A percentile compares a stretch with the other conserved stretches of the same genome.
Evolutionary conservation across 2,329 filamentous ascomycete species (phyloP).

Genomic region (Aspergillus melleus): DNA sequence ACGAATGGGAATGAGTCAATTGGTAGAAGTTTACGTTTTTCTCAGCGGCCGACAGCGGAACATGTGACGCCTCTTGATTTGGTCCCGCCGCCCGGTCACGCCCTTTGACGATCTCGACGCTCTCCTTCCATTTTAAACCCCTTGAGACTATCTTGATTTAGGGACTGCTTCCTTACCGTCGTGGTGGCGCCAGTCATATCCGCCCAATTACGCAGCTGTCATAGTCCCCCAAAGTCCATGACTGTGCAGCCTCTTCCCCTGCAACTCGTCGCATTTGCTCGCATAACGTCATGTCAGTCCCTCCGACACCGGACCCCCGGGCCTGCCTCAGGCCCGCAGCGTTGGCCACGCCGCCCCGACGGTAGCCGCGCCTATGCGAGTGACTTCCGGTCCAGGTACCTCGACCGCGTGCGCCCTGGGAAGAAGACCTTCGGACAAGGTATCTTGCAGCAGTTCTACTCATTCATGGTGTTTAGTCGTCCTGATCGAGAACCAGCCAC

Average conservation of each 20-base stretch:
- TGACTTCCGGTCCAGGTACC: too few relatives aligned
- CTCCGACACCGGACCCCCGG: background rate
- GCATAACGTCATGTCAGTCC: background rate
- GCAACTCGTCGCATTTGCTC: too few relatives aligned
- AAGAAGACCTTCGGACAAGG: too few relatives aligned
- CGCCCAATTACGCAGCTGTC: background rate
- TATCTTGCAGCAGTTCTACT: too few relatives aligned
- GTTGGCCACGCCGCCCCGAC: too few relatives aligned
- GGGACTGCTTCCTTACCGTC: background rate
- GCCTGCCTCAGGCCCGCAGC: background rate
- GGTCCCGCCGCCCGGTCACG: constrained; percentile 3
- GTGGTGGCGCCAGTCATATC: background rate
- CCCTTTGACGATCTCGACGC: background rate
- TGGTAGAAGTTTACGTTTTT: background rate
- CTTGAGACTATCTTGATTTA: too few relatives aligned
- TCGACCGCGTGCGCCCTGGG: too few relatives aligned
- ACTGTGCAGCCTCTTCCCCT: background rate
- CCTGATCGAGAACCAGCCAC: too few relatives aligned
- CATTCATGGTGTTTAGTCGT: too few relatives aligned
- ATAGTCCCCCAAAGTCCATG: background rate
- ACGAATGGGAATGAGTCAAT: background rate
- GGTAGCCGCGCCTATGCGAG: background rate
- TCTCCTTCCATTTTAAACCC: too few relatives aligned
- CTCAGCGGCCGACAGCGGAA: constrained; percentile 20
- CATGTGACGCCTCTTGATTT: background rate